Base-by-base conservation (phyloP, 352 stramenopile genomes). In the Plasmopara viticola region DNA sequence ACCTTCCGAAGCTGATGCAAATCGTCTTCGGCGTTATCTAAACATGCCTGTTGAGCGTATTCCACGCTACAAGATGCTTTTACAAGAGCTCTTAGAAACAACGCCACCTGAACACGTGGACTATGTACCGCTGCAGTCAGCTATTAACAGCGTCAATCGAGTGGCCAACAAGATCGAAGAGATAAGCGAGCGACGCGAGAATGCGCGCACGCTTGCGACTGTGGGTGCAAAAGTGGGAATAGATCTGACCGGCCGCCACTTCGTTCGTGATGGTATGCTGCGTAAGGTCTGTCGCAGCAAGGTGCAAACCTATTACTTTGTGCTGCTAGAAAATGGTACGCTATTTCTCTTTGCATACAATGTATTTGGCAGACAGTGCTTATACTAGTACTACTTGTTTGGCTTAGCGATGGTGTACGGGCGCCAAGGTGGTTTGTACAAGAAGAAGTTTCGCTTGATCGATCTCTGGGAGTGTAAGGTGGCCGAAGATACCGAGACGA, bases 1-100 rank as follows among this genome's bases (percentile, higher is more conserved):
- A 38, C 81, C 82, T 1, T 59, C 70, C 10, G 78, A 90, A 9
- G 72, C 74, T 1, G 79, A 78, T 37, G 56, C 77, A 4, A 81
- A 86, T 25, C 69, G 75, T 3, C 56, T 94, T 20, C 64, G 74
- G 13, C 81, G 70, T 17, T 91, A 90, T 40, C 55, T 94, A n/a
- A 92, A 91, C 43, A 91, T 92, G 79, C 84, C 84, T 6, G 88
- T 94, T 64, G 79, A 92, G 52, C 69, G 82, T 4, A 94, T 94
- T 43, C 84, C 82, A 7, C 74, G 79, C 20, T 94, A 94, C 56
- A 90, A 88, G 42, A 72, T 92, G 53, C 77, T 91, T 30, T 63
- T 94, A 37, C 65, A 91, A 31, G 80, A 92, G 44, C 59, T 94
- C n/a, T 51, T 91, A 2, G 75, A 61, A 15, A 79, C 68, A 38